phyloP scores from a whole-genome alignment of 2,329 filamentous ascomycete species.

The Zymoseptoria passerinii region DNA sequence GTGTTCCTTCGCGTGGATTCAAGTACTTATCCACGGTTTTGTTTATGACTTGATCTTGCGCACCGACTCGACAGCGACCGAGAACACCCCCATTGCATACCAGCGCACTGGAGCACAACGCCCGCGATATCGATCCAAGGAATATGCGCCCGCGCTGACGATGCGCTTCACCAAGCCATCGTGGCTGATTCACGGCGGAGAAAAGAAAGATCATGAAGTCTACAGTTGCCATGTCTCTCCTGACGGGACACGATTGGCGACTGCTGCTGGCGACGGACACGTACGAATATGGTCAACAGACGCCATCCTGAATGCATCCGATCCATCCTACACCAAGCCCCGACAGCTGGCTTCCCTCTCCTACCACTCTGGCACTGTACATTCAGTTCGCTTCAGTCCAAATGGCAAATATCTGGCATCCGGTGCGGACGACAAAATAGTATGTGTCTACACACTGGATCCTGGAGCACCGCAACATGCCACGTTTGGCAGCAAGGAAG shows the following conservation, averaged over 20 bases:
- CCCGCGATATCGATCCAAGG: not conserved
- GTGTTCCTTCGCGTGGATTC: not conserved
- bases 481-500: constrained; percentile 79
- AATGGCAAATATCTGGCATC: constrained; percentile 94
- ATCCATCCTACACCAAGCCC: constrained; percentile 64
- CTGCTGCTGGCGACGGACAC: constrained; percentile 92
- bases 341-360: constrained; percentile 96
- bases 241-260: constrained; percentile 84
- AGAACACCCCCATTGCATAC: not conserved
- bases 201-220: constrained; percentile 97
- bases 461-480: constrained; percentile 66
- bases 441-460: constrained; percentile 92
- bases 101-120: not conserved
- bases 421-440: constrained; percentile 96
- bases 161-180: constrained; percentile 76
- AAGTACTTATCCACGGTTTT: not conserved
- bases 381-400: constrained; percentile 91
- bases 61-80: not conserved
- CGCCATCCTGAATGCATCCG: constrained; percentile 72
- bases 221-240: constrained; percentile 97
- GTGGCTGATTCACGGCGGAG: constrained; percentile 93
- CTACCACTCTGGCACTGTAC: constrained; percentile 95
- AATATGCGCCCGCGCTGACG: constrained; percentile 6
- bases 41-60: not conserved
- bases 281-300: constrained; percentile 98